phyloP scores from a whole-genome alignment of 805 yeast genomes.

The Starmerella roubikii region DNA sequence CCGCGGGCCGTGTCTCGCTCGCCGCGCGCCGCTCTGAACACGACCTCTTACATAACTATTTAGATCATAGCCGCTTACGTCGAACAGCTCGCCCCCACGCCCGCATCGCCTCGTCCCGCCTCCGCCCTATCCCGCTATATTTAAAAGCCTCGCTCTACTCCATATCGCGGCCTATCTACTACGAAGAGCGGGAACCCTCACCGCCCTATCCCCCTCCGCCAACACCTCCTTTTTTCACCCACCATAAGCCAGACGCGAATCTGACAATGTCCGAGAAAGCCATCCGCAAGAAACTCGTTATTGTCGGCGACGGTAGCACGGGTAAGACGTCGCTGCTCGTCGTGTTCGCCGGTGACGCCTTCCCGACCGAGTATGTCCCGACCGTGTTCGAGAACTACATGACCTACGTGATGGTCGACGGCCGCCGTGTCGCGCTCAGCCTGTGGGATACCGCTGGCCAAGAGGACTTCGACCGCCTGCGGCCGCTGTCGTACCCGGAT shows the following conservation, averaged over 20 bases:
- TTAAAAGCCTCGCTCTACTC: no score
- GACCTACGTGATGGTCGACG: conserved; percentile 86
- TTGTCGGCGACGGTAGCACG: conserved; percentile 96
- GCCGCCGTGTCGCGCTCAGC: conserved; percentile 84
- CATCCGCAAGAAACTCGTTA: conserved; percentile 50
- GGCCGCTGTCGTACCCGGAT: conserved; percentile 86
- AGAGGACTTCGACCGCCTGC: conserved; percentile 89
- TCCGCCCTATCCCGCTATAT: no score
- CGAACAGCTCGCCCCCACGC: no score
- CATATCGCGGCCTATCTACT: no score
- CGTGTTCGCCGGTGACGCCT: conserved; percentile 70
- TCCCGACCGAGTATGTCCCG: conserved; percentile 91
- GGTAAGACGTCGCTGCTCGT: conserved; percentile 89
- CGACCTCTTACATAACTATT: no score
- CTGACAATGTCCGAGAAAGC: conserved; percentile 19
- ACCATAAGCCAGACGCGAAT: not conserved
- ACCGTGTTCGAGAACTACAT: conserved; percentile 96
- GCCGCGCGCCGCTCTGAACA: no score
- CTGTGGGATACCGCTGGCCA: conserved; percentile 98
- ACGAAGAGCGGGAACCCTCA: no score
- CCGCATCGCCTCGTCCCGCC: no score
- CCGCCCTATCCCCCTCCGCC: no score
- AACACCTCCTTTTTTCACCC: not conserved
- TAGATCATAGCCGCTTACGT: no score
- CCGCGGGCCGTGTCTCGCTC: no score